Base-by-base conservation (phyloP, 2,329 filamentous ascomycete species). In the Aspergillus fijiensis region DNA sequence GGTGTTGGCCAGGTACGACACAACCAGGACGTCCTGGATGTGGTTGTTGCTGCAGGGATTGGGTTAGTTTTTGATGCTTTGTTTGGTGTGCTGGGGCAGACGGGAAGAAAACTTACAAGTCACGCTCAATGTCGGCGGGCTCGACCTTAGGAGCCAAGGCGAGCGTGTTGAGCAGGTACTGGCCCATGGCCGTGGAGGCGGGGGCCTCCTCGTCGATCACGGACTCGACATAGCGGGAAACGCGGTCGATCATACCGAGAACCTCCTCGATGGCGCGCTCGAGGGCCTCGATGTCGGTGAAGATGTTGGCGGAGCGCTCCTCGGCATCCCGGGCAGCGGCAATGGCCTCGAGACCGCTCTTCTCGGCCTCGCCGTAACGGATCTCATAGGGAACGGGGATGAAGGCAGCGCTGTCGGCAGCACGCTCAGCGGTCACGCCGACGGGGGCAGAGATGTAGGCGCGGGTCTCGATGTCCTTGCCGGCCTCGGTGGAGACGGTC, bases 1-100 rank as follows among this genome's bases (percentile, higher is more conserved):
- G 67, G 92, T 97, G 85, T 98, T 99, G 77, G 95, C 92, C 66
- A 99, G 86, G 83, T 99, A 99, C 68, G 92, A 96, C 71, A 99
- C 93, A 78, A 98, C 93, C 67, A 99, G 88, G 63, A 99, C 93
- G 77, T 99, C 95, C 82, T 99, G 95, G 79, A 99, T 92, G 82
- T 99, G 95, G 84, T 96, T 96, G 87, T 99, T 99, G 87, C 85
- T 87, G 73, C 45, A 39, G 52, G 54, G 2, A 45, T 5, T 12
- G 52, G 49, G 74, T 76, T 74, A 78, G 74, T 55, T 59, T 57
- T 59, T 51, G 29, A 27, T 33, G 12, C 7, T 23, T 39, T 60
- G 71, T 9, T 29, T 29, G 58, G n/a, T 4, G 61, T 12, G 57
- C 33, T 57, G 16, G 9, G 39, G 16, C 35, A 25, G 16, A 19